Base-by-base conservation (phyloP, 352 stramenopile species). In the Lagenidium sp. region DNA sequence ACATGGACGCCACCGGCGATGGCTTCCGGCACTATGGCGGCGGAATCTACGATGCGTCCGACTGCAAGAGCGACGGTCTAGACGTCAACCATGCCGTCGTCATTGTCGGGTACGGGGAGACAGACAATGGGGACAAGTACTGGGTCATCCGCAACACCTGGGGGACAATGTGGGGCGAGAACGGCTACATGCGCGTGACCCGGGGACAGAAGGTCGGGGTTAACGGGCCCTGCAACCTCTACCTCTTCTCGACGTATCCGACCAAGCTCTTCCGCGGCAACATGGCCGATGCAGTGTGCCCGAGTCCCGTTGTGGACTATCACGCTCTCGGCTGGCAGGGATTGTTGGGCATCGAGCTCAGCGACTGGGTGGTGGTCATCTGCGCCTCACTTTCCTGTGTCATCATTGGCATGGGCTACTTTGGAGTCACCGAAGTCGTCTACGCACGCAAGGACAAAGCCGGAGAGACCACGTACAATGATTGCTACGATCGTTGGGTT, bases 81-180 rank as follows among this genome's bases (percentile, higher is more conserved):
- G 68, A 80, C 44, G 71, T 93, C n/a, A 87, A 93, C 50, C 80
- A 96, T 47, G 85, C 85, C 4, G 82, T 96, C 15, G 80, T 95
- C 34, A 29, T 91, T 21, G 78, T 92, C 6, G 85, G 85, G 6
- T 96, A 85, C 46, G 85, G 79, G 32, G 64, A 90, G 44, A 91
- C 72, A 1, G 60, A 65, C 2, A 47, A 55, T 10, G 82, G 78
- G 1, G 60, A 87, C 1, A 64, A 87, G 49, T 96, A 89, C 60
- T 96, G 85, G 85, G 68, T 93, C 41, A 63, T 96, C 19, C 85
- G 85, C 18, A 96, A 96, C 56, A 93, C 76, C 10, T 96, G 85
- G 85, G 83, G 85, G 0, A 80, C 76, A 1, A 92, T 94, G 76
- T 95, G 82, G 85, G 81, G 80, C 41, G 77, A 90, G 44, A 62